Evolutionary conservation across 768 basidiomycete genomes (phyloP).

Genomic region (Lactifluus volemus): DNA sequence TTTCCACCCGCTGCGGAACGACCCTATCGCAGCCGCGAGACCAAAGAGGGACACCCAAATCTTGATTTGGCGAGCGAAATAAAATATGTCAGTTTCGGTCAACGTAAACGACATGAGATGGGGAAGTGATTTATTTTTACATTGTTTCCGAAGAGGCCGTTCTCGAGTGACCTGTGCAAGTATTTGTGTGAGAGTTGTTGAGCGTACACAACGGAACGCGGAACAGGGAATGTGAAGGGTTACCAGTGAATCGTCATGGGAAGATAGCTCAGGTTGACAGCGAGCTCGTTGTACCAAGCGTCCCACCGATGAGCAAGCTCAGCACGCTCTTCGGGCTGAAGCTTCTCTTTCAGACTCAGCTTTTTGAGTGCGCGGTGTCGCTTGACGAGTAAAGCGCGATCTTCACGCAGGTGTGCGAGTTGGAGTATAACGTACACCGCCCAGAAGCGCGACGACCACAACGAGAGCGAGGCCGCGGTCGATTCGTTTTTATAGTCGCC

Average conservation of each 20-base stretch:
- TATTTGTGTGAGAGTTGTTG: neutral
- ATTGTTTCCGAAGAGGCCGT: constrained; percentile 18
- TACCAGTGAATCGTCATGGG: constrained; percentile 83
- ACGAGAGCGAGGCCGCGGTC: constrained; percentile 34
- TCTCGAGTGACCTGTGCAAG: constrained; percentile 13
- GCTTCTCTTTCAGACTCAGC: constrained; percentile 27
- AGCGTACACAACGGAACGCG: too few species aligned
- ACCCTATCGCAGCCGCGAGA: constrained; percentile 11
- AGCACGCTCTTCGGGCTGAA: constrained; percentile 46
- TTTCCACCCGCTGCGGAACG: constrained; percentile 18
- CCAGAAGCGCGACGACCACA: constrained; percentile 82
- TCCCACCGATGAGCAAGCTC: constrained; percentile 55
- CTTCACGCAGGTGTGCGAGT: constrained; percentile 62
- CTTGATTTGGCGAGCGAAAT: neutral
- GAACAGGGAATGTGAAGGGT: constrained; percentile 16
- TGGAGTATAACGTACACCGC: constrained; percentile 70
- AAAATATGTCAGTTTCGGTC: neutral
- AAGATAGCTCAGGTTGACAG: constrained; percentile 68
- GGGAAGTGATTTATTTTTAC: neutral
- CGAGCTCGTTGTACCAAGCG: constrained; percentile 60
- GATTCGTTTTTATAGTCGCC: constrained; percentile 29
- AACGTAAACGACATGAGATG: neutral
- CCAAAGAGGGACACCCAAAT: constrained; percentile 13
- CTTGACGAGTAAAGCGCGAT: constrained; percentile 47
- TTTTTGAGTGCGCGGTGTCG: constrained; percentile 43